Percentiles rank a stretch among this genome's conserved stretches.
These are phyloP conservation scores for Polygonum aviculare DNA, from an alignment of 148 eudicot genomes.

Conservation along the genomic window DNA sequence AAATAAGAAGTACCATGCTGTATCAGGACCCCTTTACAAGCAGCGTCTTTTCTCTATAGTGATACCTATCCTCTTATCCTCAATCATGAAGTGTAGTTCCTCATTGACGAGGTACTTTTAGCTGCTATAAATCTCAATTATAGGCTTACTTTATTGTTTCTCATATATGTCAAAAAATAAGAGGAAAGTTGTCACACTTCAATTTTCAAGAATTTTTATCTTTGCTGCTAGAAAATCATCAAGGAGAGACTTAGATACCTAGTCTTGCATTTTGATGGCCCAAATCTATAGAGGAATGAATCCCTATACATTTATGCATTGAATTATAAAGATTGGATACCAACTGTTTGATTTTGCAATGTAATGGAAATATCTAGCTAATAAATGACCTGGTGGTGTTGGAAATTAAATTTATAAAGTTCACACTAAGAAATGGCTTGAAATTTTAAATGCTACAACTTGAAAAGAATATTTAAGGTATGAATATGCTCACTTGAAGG, in stretches of 20 bases:
- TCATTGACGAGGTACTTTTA: constrained; percentile 38
- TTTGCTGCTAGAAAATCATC: neutral
- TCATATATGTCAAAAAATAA: neutral
- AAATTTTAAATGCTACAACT: neutral
- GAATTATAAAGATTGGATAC: neutral
- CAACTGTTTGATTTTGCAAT: neutral
- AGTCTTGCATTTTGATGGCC: neutral
- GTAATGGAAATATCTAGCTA: neutral
- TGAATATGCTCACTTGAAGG: neutral
- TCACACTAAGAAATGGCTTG: neutral
- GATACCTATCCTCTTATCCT: constrained; percentile 56
- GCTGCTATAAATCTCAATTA: neutral
- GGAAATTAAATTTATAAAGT: neutral
- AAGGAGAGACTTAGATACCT: neutral
- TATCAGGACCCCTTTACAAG: constrained; percentile 78
- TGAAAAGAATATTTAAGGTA: neutral
- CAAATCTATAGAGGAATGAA: neutral
- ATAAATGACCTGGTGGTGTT: neutral
- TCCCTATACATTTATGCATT: neutral
- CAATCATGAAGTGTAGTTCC: constrained; percentile 31
- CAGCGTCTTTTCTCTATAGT: constrained; percentile 74
- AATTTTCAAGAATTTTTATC: neutral
- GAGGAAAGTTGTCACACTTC: neutral
- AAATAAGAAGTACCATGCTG: constrained; percentile 65
- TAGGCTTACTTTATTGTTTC: neutral